Evolutionary conservation across 148 eudicot genomes (phyloP).

Genomic region (Rhododendron williamsianum): DNA sequence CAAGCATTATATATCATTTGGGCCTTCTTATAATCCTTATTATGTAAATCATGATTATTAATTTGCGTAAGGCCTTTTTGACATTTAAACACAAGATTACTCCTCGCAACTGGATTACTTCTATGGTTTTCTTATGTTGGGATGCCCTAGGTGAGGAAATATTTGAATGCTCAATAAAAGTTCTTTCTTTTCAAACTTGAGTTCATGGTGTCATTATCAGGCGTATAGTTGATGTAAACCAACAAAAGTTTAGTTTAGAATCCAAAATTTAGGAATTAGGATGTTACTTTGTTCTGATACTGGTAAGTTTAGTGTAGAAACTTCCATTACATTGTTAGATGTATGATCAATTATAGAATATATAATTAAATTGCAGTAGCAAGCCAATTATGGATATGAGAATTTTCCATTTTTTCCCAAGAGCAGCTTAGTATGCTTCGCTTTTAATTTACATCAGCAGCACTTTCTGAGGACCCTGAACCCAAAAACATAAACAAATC

Average conservation of each 20-base stretch:
- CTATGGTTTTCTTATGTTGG: not conserved
- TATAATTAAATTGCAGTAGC: not conserved
- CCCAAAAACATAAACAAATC: not conserved
- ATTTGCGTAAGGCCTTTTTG: not conserved
- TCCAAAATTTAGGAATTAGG: not conserved
- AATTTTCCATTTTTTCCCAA: not conserved
- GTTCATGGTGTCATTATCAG: not conserved
- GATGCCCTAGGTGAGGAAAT: not conserved
- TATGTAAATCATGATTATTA: not conserved
- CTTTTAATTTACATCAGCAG: not conserved
- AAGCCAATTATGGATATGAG: not conserved
- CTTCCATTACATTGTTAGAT: not conserved
- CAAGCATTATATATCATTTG: not conserved
- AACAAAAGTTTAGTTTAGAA: not conserved
- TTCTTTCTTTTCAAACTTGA: not conserved
- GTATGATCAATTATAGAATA: not conserved
- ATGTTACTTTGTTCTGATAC: not conserved
- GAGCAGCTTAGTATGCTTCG: not conserved
- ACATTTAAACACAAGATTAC: not conserved
- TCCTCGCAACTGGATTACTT: not conserved
- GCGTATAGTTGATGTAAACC: not conserved
- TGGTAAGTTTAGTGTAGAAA: not conserved
- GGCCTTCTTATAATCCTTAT: not conserved
- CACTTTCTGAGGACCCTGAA: not conserved
- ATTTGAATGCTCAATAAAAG: not conserved